Evolutionary conservation across 139 green algal species (phyloP), one percentile per base, ranked within the genome.

Genomic region (Coccomyxa sp.): DNA sequence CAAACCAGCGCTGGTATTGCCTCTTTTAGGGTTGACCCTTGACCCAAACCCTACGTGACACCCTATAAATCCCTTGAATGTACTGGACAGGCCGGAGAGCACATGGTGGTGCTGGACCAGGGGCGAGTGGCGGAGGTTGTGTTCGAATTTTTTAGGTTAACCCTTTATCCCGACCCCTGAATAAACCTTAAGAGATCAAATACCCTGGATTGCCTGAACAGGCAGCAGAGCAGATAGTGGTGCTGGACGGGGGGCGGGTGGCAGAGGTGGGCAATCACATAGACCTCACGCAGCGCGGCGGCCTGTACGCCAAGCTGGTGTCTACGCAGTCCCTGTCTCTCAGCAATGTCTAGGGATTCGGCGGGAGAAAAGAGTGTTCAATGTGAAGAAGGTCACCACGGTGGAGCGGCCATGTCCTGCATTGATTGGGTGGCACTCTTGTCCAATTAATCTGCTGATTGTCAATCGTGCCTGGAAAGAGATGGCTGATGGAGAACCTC

Each of bases 211-310:
- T 71, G 13, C 45, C 38, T 76, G 17, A 68, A 66, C 86, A 90
- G 82, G 77, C 83, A 11, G 91, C 91, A 23, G 87, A 93, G 84
- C 83, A 90, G 59, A 95, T 93, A 68, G 81, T 89, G 32, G 90
- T 95, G 74, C 79, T 95, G 76, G 87, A 93, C 9, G 81, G 71
- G 16, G 91, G 91, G 0, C 76, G 76, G 16, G 85, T 93, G 27
- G 82, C 74, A 38, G 89, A 94, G 83, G 32, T 82, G 18, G 91
- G 91, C 32, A 88, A 85, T 13, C 91, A 94, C 87, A 82, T 82
- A 21, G 84, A 91, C 81, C 85, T 94, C 67, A 30, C 91, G 30
- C 51, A 45, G 25, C 45, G 51, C 63, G 83, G 84, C 10, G 89
- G 87, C 10, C 38, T 83, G 15, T 94, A 94, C 81, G 78, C 83